These are phyloP conservation scores for Solanum lycopersicoides DNA, from an alignment of 257 asterid species.

Conservation along the genomic window DNA sequence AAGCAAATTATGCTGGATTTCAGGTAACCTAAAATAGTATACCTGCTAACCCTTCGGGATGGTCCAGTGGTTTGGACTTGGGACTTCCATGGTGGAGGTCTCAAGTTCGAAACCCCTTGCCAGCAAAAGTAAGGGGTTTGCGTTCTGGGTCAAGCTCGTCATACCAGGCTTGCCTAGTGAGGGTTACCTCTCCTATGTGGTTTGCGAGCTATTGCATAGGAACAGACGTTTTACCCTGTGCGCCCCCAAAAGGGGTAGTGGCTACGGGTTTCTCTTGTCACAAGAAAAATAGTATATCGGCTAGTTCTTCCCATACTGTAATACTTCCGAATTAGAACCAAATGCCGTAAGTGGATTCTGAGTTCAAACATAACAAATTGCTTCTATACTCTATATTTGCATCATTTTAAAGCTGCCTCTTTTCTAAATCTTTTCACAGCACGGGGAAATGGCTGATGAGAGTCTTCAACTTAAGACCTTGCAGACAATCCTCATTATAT, in stretches of 20 bases:
- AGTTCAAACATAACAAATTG: background rate
- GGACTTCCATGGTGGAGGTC: background rate
- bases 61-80: background rate
- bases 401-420: background rate
- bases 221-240: background rate
- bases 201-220: background rate
- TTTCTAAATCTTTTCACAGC: conserved; percentile 35
- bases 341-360: background rate
- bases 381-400: background rate
- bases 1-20: background rate
- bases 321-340: background rate
- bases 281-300: background rate
- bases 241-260: background rate
- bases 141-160: background rate
- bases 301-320: background rate
- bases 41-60: background rate
- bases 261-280: background rate
- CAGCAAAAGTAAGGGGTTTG: background rate
- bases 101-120: background rate
- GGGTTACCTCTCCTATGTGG: background rate
- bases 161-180: background rate
- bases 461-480: conserved; percentile 84
- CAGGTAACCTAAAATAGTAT: background rate
- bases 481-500: conserved; percentile 83
- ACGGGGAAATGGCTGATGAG: conserved; percentile 95